These are phyloP conservation scores for Gymnopus androsaceus DNA, from an alignment of 1,284 basidiomycete species.

Conservation along the genomic window DNA sequence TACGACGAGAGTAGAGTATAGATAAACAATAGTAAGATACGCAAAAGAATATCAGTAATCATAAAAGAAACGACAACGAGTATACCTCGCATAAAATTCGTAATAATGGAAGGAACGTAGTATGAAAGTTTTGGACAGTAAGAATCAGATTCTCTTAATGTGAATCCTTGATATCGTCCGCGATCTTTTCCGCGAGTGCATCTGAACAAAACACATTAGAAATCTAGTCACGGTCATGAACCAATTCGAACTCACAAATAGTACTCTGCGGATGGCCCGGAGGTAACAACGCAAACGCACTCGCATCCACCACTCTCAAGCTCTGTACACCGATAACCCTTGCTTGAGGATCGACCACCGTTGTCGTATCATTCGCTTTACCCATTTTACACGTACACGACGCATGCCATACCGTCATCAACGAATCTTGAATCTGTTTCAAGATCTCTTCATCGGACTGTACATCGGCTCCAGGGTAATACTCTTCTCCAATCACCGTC, in stretches of 20 bases:
- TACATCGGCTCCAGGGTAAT: not conserved
- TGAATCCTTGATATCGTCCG: not conserved
- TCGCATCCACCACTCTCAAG: not conserved
- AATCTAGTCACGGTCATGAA: not conserved
- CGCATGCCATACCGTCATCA: constrained; percentile 2
- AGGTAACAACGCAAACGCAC: not conserved
- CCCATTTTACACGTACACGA: constrained; percentile 3
- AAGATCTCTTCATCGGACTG: not conserved
- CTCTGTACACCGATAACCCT: not conserved
- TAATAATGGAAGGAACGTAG: too few species aligned
- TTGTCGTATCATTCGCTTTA: not conserved
- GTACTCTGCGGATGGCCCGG: not conserved
- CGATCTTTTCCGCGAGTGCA: too few species aligned
- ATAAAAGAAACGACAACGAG: too few species aligned
- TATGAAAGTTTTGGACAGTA: too few species aligned
- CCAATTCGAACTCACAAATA: not conserved
- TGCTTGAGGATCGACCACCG: not conserved
- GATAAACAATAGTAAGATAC: too few species aligned
- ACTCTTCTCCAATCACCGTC: not conserved
- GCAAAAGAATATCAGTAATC: too few species aligned
- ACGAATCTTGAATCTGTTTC: not conserved
- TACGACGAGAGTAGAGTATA: too few species aligned
- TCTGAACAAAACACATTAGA: not conserved
- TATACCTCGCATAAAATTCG: too few species aligned
- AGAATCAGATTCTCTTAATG: too few species aligned